A percentile compares a stretch with the other conserved stretches of the same genome.
Conservation (phyloP, 139 green algal species). For the Chlorella vulgaris region DNA sequence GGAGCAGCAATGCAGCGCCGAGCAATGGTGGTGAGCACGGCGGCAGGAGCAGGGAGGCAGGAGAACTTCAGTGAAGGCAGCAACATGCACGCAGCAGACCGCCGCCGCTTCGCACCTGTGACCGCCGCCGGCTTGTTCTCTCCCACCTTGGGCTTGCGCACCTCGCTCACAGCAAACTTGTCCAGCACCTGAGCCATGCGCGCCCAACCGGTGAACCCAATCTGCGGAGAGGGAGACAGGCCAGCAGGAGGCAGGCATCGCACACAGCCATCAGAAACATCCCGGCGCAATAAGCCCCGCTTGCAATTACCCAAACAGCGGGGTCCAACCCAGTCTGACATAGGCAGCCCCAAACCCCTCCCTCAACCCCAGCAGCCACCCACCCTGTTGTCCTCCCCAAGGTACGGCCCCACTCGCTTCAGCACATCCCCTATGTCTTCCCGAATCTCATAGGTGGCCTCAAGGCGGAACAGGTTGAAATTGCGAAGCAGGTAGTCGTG, state of each 20-base stretch:
- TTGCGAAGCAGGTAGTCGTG: slow-evolving; percentile 97
- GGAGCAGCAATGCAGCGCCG: no score
- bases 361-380: neutral
- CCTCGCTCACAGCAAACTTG: slow-evolving; percentile 72
- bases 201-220: slow-evolving; percentile 88
- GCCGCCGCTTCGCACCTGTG: slow-evolving; percentile 76
- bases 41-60: no score
- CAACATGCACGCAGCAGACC: no score
- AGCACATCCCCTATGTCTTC: slow-evolving; percentile 93
- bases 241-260: neutral
- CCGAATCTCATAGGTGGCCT: slow-evolving; percentile 95
- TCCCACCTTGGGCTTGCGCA: slow-evolving; percentile 85
- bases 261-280: neutral
- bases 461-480: slow-evolving; percentile 90
- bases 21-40: no score
- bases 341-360: no score
- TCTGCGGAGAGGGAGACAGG: neutral
- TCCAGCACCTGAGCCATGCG: slow-evolving; percentile 86
- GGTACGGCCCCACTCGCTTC: slow-evolving; percentile 65
- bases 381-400: slow-evolving; percentile 54
- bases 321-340: no score
- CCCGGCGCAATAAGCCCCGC: neutral
- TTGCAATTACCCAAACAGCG: no score
- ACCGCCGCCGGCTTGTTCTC: slow-evolving; percentile 87
- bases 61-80: no score